Conservation (phyloP, 805 yeast species). For the Candida stauntonica region DNA sequence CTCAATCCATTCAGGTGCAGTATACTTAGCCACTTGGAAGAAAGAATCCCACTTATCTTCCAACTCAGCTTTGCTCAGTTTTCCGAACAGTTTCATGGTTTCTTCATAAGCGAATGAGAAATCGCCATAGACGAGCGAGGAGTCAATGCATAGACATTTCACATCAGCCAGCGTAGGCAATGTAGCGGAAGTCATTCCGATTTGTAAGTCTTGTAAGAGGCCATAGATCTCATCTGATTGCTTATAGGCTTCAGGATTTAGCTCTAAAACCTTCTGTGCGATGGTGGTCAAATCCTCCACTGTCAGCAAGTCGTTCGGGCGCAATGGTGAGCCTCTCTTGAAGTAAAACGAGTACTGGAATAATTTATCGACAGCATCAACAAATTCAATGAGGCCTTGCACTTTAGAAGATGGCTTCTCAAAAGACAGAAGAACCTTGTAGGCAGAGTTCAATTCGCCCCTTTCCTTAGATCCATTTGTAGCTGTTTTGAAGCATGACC, state of each 20-base stretch:
- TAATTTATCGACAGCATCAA: constrained; percentile 28
- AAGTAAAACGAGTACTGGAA: constrained; percentile 29
- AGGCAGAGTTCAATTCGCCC: constrained; percentile 38
- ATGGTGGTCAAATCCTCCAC: constrained; percentile 33
- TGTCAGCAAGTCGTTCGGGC: constrained; percentile 36
- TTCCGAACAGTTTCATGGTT: constrained; percentile 32
- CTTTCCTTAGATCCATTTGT: constrained; percentile 36
- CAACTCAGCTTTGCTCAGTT: constrained; percentile 7
- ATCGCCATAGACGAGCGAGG: constrained; percentile 59
- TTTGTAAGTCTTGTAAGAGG: constrained; percentile 37
- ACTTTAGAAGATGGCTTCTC: constrained; percentile 13
- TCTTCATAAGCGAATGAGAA: constrained; percentile 51
- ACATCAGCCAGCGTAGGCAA: constrained; percentile 20
- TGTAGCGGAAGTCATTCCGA: constrained; percentile 34
- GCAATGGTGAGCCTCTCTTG: constrained; percentile 32
- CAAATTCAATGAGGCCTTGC: constrained; percentile 14
- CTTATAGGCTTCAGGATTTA: constrained; percentile 48
- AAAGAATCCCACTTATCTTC: constrained; percentile 59
- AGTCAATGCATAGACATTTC: constrained; percentile 55
- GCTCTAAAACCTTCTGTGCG: constrained; percentile 43
- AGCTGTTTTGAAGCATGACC: constrained; percentile 40
- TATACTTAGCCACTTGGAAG: constrained; percentile 45
- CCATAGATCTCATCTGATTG: constrained; percentile 38
- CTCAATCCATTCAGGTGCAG: constrained; percentile 42
- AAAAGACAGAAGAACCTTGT: constrained; percentile 25